Conservation (phyloP, 2,329 filamentous ascomycete species). For the Aureobasidium melanogenum region DNA sequence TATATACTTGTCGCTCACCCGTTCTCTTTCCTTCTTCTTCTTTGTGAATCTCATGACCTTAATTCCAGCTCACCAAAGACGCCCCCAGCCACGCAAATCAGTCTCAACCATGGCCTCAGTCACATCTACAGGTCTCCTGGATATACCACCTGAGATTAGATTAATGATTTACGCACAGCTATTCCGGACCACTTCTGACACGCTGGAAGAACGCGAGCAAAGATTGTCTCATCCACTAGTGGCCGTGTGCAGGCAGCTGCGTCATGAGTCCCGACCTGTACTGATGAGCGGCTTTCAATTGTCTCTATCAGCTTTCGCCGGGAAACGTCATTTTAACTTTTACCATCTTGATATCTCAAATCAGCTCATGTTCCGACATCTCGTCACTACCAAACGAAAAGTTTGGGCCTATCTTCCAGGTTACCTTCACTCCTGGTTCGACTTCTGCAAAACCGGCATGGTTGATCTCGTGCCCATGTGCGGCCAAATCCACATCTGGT, state of each 20-base stretch:
- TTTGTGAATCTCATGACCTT: background rate
- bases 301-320: background rate
- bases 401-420: background rate
- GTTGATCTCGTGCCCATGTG: background rate
- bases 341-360: background rate
- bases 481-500: background rate
- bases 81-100: no score
- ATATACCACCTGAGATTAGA: background rate
- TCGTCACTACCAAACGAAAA: background rate
- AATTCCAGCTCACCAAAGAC: background rate
- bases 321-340: background rate
- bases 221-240: background rate
- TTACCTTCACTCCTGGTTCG: background rate
- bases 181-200: background rate
- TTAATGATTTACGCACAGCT: background rate
- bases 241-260: background rate
- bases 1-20: background rate
- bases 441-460: background rate
- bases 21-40: background rate
- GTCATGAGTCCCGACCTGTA: background rate
- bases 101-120: background rate
- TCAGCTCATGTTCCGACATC: background rate
- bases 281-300: background rate
- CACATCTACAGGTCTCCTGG: background rate
- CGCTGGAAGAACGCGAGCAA: background rate